A percentile compares a stretch with the other conserved stretches of the same genome.
These are phyloP conservation scores for Rosa chinensis DNA, from an alignment of 306 rosid species.

Conservation along the genomic window DNA sequence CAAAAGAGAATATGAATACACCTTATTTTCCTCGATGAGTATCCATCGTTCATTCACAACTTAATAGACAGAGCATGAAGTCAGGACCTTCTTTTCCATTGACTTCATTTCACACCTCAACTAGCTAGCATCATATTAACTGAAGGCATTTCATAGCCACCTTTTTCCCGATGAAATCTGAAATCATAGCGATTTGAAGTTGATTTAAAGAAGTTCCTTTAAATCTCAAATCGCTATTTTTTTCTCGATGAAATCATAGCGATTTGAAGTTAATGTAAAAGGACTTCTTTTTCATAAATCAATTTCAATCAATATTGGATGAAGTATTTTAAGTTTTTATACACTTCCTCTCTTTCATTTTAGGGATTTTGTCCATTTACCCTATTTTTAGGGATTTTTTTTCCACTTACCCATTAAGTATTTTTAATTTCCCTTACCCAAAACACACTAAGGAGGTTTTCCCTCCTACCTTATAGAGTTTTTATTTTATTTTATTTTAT, in stretches of 20 bases:
- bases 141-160: not conserved
- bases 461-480: no score
- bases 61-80: not conserved
- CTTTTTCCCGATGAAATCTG: no score
- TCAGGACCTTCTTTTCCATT: slow-evolving; percentile 12
- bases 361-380: no score
- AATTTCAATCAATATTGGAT: not conserved
- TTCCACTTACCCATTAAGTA: no score
- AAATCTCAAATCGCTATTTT: no score
- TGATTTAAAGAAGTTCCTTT: no score
- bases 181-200: not conserved
- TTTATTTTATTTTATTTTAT: no score
- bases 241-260: not conserved
- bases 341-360: no score
- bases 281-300: not conserved
- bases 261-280: not conserved
- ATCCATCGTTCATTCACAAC: slow-evolving; percentile 3
- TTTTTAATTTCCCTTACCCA: no score
- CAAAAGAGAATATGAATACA: not conserved
- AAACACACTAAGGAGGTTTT: no score
- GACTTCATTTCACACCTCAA: slow-evolving; percentile 29
- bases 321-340: not conserved
- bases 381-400: no score
- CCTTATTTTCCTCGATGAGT: slow-evolving; percentile 2
- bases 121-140: not conserved